Conservation (phyloP, 306 rosid genomes). For the Canavalia gladiata region DNA sequence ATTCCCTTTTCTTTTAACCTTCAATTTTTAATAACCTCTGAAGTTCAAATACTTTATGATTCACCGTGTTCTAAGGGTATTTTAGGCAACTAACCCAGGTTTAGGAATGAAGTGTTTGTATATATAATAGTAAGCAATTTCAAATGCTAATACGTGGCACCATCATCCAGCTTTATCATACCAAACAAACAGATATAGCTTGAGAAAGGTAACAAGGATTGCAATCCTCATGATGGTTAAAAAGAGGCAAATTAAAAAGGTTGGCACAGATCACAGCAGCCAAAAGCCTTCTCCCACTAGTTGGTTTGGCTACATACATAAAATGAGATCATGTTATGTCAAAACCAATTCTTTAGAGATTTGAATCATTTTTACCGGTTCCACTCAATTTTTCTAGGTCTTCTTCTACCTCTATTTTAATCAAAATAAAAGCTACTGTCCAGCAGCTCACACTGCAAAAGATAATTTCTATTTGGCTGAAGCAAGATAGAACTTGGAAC, state of each 20-base stretch:
- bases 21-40: conserved; percentile 20
- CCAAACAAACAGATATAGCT: neutral
- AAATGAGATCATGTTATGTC: too few species aligned
- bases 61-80: neutral
- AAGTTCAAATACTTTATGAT: conserved; percentile 10
- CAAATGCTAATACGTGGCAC: neutral
- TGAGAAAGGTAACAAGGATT: neutral
- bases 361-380: neutral
- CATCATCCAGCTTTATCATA: neutral
- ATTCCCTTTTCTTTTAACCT: neutral
- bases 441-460: conserved; percentile 1
- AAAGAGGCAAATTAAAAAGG: conserved; percentile 8
- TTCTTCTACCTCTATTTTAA: neutral
- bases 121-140: neutral
- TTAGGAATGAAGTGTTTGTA: neutral
- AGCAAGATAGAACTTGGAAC: neutral
- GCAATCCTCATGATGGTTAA: neutral
- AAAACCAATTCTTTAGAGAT: conserved; percentile 9
- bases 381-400: neutral
- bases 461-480: neutral
- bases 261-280: neutral
- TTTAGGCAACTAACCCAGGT: too few species aligned
- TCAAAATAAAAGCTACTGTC: neutral
- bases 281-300: neutral
- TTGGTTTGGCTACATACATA: neutral